phyloP scores from a whole-genome alignment of 225 moss, liverwort and hornwort species.

The Thuidium tamariscinum region DNA sequence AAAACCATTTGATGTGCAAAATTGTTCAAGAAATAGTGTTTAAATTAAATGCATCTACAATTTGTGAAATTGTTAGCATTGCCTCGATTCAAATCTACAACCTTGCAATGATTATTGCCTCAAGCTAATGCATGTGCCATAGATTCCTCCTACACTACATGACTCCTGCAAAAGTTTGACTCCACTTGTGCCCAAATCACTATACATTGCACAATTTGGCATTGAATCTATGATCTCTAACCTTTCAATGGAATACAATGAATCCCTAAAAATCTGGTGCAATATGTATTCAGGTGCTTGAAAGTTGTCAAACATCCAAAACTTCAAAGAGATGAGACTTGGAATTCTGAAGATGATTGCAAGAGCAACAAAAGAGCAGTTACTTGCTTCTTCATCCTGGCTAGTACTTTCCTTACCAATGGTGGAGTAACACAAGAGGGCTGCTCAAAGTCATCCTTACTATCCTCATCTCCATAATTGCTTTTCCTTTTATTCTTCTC shows the following conservation, averaged over 20 bases:
- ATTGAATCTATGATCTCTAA: neutral
- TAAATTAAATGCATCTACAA: neutral
- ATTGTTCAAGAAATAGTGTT: neutral
- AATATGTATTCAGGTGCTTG: neutral
- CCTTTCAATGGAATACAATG: neutral
- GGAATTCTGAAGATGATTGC: neutral
- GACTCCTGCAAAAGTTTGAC: neutral
- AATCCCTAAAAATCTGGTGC: neutral
- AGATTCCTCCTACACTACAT: neutral
- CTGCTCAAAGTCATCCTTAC: slow-evolving; percentile 16
- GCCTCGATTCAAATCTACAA: neutral
- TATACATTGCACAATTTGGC: neutral
- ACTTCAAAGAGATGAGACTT: neutral
- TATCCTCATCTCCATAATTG: slow-evolving; percentile 28
- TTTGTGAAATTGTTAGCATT: neutral
- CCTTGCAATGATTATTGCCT: slow-evolving; percentile 10
- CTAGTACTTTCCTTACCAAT: slow-evolving; percentile 7
- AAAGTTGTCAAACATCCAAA: neutral
- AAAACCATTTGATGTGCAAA: too few species aligned
- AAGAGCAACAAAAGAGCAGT: neutral
- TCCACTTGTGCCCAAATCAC: neutral
- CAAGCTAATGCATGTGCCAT: neutral
- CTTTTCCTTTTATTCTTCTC: slow-evolving; percentile 33
- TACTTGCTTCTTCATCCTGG: slow-evolving; percentile 17
- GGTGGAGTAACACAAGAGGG: slow-evolving; percentile 1